Evolutionary conservation across 139 green algal species (phyloP), one percentile per base, ranked within the genome.

Genomic region (Microglena sp.): DNA sequence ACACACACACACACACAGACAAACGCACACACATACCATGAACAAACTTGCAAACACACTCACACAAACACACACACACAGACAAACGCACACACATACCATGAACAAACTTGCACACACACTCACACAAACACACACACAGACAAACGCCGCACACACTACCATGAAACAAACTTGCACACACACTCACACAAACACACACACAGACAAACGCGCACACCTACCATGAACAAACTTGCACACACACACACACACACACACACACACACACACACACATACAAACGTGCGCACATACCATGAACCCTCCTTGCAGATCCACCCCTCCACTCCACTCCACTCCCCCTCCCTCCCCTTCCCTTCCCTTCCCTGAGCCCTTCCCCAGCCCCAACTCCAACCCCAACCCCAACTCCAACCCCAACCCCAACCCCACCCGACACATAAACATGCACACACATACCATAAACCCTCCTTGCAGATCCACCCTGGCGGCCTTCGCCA

Each of bases 401-500:
- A 24, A 50, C 40, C 40, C 40, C 40, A 24, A 11, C 40, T 18
- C 40, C 40, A 50, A 18, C 40, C 40, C 40, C 40, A 11, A 11
- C 40, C 40, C 40, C 40, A 11, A 18, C 40, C 11, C 40, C 11
- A 11, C 40, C 40, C 11, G 15, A 50, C 40, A 50, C 40, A 50
- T 18, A 11, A 11, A 11, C 40, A 11, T 50, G 15, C 40, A 50
- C 40, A 11, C 40, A 50, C 40, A 11, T 18, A 50, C 18, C 18
- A 53, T 24, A 53, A 53, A 50, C 40, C 40, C 21, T 27, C 21
- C 21, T 59, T 22, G 34, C 83, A 96, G 84, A 80, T 97, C 5
- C 86, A 96, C 71, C 79, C 93, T 8, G 60, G 66, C 8, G 94
- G 92, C 29, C 78, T 99, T 73, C 82, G 94, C 27, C 91, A 98